Percentiles rank a stretch among this genome's conserved stretches.
phyloP scores from a whole-genome alignment of 2,329 filamentous ascomycete species.

The Pseudopyricularia javanii region DNA sequence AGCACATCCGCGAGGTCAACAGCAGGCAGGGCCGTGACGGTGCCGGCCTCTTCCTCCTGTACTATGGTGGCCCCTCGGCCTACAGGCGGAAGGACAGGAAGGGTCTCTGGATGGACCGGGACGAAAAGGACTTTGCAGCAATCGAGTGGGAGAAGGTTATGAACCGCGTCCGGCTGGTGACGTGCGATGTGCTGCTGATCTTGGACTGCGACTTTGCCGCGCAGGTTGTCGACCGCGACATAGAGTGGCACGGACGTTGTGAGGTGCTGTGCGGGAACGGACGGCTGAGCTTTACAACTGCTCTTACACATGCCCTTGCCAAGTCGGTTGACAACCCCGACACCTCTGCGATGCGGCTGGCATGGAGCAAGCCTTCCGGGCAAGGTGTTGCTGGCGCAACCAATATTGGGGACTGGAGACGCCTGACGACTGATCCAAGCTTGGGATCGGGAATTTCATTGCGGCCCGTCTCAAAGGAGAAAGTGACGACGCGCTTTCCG shows the following conservation, averaged over 20 bases:
- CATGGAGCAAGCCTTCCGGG: background rate
- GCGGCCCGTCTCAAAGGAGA: background rate
- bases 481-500: background rate
- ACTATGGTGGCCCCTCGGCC: background rate
- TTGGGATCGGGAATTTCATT: background rate
- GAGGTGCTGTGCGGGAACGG: background rate
- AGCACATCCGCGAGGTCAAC: background rate
- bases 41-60: background rate
- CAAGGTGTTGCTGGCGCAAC: too few species aligned
- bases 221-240: background rate
- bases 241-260: background rate
- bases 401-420: background rate
- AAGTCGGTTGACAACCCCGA: background rate
- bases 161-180: background rate
- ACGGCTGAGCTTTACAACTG: background rate
- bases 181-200: conserved; percentile 1
- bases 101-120: conserved; percentile 1
- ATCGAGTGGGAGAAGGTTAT: background rate
- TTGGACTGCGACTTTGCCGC: conserved; percentile 2
- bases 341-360: background rate
- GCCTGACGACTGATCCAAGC: background rate
- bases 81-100: background rate
- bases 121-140: background rate
- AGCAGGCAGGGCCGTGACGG: background rate
- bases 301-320: background rate